phyloP scores from a whole-genome alignment of 345 rosid species.

The Xanthoceras sorbifolium region DNA sequence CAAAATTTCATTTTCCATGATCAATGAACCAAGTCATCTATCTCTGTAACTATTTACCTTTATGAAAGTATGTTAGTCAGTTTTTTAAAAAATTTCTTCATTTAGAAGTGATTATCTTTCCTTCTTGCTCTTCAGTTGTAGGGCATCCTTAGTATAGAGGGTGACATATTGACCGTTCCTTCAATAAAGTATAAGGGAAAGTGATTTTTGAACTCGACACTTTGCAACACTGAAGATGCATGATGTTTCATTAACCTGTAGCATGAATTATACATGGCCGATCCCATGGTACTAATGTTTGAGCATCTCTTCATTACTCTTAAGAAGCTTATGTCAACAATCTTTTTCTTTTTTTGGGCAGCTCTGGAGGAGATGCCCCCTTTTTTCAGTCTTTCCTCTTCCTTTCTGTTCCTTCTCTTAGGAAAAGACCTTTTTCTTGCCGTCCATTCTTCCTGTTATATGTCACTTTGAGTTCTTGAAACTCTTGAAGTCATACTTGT shows the following conservation, averaged over 20 bases:
- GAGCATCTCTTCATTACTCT: neutral
- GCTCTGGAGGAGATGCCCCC: neutral
- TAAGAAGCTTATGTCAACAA: neutral
- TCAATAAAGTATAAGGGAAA: neutral
- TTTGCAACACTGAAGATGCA: neutral
- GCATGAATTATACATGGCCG: neutral
- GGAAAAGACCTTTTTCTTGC: neutral
- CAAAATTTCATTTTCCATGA: neutral
- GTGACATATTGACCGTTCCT: neutral
- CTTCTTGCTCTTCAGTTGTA: neutral
- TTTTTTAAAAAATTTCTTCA: neutral
- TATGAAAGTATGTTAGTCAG: neutral
- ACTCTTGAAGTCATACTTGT: neutral
- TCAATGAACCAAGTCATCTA: neutral
- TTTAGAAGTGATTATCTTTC: neutral
- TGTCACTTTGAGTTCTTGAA: neutral
- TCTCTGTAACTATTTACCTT: neutral
- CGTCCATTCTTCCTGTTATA: neutral
- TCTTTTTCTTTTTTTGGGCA: neutral
- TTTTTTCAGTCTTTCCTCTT: neutral
- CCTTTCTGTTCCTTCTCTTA: neutral
- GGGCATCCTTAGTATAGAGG: neutral
- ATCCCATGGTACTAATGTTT: neutral
- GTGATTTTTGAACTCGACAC: neutral
- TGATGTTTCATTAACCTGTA: neutral